These are phyloP conservation scores for Dimocarpus longan DNA, from an alignment of 345 rosid genomes.

Conservation along the genomic window DNA sequence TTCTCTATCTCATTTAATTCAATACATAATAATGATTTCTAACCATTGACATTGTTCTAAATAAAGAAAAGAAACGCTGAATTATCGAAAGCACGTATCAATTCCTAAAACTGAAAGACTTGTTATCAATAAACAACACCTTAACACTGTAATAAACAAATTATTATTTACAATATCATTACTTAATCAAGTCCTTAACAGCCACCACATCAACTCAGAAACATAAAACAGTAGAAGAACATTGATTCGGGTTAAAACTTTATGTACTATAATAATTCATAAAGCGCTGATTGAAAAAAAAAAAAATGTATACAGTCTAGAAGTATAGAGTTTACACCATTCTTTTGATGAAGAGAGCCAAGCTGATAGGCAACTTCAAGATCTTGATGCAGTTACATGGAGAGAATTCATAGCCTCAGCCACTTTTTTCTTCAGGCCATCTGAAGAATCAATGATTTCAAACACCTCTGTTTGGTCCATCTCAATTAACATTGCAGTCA, in stretches of 20 bases:
- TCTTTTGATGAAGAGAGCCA: not conserved
- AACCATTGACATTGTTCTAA: not conserved
- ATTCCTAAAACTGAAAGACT: not conserved
- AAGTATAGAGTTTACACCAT: not conserved
- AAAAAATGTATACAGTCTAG: not conserved
- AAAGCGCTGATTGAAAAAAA: not conserved
- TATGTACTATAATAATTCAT: not conserved
- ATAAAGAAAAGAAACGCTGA: not conserved
- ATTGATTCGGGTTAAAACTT: too few species aligned
- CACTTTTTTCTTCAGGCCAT: conserved; percentile 29
- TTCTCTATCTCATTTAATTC: too few species aligned
- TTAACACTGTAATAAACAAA: not conserved
- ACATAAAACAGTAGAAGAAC: not conserved
- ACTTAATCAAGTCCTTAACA: not conserved
- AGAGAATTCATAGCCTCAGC: conserved; percentile 29
- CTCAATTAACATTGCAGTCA: conserved; percentile 35
- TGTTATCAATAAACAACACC: not conserved
- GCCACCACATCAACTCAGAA: not conserved
- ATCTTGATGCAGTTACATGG: conserved; percentile 7
- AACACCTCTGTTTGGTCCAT: conserved; percentile 27
- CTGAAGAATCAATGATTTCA: conserved; percentile 22
- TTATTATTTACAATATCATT: not conserved
- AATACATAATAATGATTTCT: not conserved
- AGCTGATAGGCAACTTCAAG: conserved; percentile 10
- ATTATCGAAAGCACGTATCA: not conserved